phyloP scores from a whole-genome alignment of 1,284 basidiomycete species.

The Naganishia sp. region DNA sequence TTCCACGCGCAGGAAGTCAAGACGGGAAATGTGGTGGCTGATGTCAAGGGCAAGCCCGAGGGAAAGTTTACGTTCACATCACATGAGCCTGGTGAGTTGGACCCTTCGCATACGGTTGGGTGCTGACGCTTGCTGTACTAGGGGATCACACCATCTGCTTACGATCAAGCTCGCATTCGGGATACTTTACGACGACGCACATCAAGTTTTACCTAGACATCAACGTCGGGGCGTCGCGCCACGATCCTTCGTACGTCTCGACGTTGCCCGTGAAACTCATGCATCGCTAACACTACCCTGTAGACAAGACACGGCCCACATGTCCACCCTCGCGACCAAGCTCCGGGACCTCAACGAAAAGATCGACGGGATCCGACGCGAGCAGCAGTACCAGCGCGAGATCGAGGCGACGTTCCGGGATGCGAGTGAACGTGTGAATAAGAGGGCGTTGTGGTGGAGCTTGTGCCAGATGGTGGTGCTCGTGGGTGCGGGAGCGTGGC shows the following conservation, averaged over 20 bases:
- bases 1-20: slow-evolving; percentile 67
- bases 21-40: slow-evolving; percentile 66
- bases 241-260: slow-evolving; percentile 66
- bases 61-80: slow-evolving; percentile 97
- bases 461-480: slow-evolving; percentile 82
- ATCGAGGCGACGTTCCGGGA: slow-evolving; percentile 88
- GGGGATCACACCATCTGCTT: slow-evolving; percentile 98
- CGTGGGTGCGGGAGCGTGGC: slow-evolving; percentile 85
- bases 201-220: slow-evolving; percentile 95
- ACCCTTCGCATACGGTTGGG: not conserved
- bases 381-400: slow-evolving; percentile 98
- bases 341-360: slow-evolving; percentile 90
- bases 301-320: slow-evolving; percentile 71
- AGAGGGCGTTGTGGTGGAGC: slow-evolving; percentile 90
- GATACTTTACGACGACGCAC: slow-evolving; percentile 81
- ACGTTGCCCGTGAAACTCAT: not conserved
- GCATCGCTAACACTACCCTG: not conserved
- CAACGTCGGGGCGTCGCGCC: slow-evolving; percentile 80
- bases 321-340: slow-evolving; percentile 80
- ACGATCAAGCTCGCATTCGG: slow-evolving; percentile 77
- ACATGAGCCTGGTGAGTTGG: slow-evolving; percentile 66
- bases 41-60: slow-evolving; percentile 82
- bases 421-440: slow-evolving; percentile 84
- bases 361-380: slow-evolving; percentile 85
- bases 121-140: not conserved